These are phyloP conservation scores for Ustilago hordei DNA, from an alignment of 1,284 basidiomycete species.

Conservation along the genomic window DNA sequence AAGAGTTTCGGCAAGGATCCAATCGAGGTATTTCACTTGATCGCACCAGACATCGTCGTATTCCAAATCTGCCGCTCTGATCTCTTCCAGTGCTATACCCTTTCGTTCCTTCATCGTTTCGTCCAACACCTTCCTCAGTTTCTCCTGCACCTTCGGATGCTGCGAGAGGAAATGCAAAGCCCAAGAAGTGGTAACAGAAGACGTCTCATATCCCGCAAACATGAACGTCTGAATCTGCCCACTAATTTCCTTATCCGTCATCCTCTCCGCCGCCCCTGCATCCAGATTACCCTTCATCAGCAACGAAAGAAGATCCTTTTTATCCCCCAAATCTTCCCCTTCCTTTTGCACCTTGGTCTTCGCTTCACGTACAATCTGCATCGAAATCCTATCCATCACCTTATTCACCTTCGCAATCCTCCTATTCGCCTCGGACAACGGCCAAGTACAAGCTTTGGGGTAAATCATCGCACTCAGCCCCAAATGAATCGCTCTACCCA, in stretches of 20 bases:
- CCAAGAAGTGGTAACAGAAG: conserved; percentile 82
- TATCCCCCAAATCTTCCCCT: conserved; percentile 33
- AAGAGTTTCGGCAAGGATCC: conserved; percentile 57
- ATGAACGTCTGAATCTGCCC: conserved; percentile 84
- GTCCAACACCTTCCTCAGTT: conserved; percentile 35
- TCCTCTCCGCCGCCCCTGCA: conserved; percentile 71
- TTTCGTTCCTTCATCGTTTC: conserved; percentile 24
- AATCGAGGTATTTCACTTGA: conserved; percentile 55
- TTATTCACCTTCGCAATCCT: conserved; percentile 34
- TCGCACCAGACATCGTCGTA: conserved; percentile 55
- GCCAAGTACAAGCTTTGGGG: conserved; percentile 36
- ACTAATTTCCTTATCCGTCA: conserved; percentile 78
- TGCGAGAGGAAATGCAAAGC: conserved; percentile 78
- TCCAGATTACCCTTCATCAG: conserved; percentile 37
- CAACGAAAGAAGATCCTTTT: conserved; percentile 44
- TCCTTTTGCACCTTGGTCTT: conserved; percentile 19
- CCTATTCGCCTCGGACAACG: conserved; percentile 36
- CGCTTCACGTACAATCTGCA: conserved; percentile 33
- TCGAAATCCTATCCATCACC: conserved; percentile 38
- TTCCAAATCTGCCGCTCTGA: conserved; percentile 21
- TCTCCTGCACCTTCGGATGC: conserved; percentile 75
- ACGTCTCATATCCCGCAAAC: conserved; percentile 85
- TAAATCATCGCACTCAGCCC: conserved; percentile 36
- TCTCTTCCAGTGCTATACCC: conserved; percentile 35
- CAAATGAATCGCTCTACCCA: conserved; percentile 33